Conservation (phyloP, 208 protist species). For the Polymyxa betae region DNA sequence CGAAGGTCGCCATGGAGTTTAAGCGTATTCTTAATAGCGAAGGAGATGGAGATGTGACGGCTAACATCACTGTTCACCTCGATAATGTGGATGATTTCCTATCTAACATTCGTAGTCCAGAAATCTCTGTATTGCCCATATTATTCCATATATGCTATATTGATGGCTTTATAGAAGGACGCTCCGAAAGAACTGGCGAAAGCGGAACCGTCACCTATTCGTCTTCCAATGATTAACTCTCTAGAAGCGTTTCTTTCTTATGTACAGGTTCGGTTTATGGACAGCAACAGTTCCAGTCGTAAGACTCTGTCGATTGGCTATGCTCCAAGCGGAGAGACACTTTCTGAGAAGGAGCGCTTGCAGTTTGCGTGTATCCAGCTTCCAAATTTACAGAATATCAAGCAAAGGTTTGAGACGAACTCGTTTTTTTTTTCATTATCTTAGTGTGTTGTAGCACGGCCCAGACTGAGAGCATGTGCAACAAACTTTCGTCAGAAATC, state of each 20-base stretch:
- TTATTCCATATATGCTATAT: too few species aligned
- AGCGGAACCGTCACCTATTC: background rate
- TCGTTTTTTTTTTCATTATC: background rate
- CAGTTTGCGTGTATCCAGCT: background rate
- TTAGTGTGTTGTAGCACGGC: background rate
- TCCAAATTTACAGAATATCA: background rate
- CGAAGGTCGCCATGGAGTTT: background rate
- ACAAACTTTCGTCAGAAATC: background rate
- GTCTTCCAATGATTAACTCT: conserved; percentile 1
- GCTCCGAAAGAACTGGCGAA: background rate
- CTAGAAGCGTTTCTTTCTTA: background rate
- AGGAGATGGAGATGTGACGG: background rate
- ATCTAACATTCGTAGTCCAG: background rate
- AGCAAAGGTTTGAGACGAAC: background rate
- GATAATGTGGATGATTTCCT: conserved; percentile 38
- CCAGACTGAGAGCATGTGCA: background rate
- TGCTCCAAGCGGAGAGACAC: background rate
- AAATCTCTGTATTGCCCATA: too few species aligned
- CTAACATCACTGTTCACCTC: background rate
- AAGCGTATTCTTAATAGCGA: background rate
- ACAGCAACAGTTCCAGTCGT: background rate
- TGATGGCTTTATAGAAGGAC: background rate
- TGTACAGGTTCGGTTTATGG: background rate
- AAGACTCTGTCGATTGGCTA: conserved; percentile 31
- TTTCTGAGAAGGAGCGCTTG: background rate